Percentiles rank a stretch among this genome's conserved stretches.
Evolutionary conservation across 192 early-diverging fungal species (phyloP).

Genomic region (Blastocladiella britannica): DNA sequence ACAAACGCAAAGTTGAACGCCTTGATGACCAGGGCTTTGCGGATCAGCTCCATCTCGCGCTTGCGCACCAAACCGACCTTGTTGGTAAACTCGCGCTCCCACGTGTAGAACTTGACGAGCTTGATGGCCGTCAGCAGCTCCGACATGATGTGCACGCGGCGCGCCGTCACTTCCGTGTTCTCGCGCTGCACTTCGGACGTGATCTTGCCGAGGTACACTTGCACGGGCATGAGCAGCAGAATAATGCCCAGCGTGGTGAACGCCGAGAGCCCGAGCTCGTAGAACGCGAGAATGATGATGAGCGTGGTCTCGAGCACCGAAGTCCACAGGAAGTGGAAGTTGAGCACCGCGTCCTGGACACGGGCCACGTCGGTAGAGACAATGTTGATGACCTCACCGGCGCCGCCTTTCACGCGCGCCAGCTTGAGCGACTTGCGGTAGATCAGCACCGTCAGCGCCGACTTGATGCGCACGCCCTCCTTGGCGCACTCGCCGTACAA

Average conservation of each 20-base stretch:
- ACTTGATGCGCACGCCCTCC: constrained; percentile 11
- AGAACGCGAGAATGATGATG: constrained; percentile 3
- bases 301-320: constrained; percentile 33
- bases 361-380: constrained; percentile 52
- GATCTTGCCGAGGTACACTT: constrained; percentile 29
- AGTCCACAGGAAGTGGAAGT: constrained; percentile 54
- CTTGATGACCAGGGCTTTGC: constrained; percentile 27
- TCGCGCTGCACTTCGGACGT: constrained; percentile 23
- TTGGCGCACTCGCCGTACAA: constrained; percentile 21
- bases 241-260: constrained; percentile 18
- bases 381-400: constrained; percentile 47
- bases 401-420: constrained; percentile 35
- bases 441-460: constrained; percentile 7
- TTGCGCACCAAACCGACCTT: constrained; percentile 30
- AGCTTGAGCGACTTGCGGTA: constrained; percentile 48
- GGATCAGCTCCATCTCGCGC: constrained; percentile 30
- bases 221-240: constrained; percentile 35
- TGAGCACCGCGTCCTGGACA: constrained; percentile 43
- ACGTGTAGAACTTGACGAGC: constrained; percentile 55
- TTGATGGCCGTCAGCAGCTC: constrained; percentile 55
- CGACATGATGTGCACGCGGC: constrained; percentile 47
- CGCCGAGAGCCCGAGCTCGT: constrained; percentile 4
- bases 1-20: constrained; percentile 34
- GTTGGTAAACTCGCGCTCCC: constrained; percentile 43
- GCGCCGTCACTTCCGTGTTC: constrained; percentile 32